Conservation (phyloP, 768 basidiomycete genomes). For the Hortiboletus campestris region DNA sequence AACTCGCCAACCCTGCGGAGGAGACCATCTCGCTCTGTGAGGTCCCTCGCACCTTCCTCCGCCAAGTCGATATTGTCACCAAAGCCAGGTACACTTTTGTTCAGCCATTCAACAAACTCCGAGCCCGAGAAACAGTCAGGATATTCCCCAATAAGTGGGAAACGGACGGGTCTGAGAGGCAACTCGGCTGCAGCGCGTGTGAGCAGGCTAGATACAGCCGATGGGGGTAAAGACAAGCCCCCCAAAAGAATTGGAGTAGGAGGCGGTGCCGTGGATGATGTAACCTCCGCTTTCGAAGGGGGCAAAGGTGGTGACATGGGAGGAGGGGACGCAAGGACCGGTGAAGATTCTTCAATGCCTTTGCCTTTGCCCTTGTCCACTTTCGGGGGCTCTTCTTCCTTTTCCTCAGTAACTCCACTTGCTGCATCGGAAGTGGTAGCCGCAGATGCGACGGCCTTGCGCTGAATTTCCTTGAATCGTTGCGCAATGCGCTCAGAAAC, state of each 20-base stretch:
- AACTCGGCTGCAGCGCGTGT: slow-evolving; percentile 69
- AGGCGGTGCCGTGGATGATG: slow-evolving; percentile 36
- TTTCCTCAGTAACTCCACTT: slow-evolving; percentile 30
- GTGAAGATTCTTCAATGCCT: slow-evolving; percentile 43
- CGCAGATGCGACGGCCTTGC: slow-evolving; percentile 41
- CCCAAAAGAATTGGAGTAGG: slow-evolving; percentile 67
- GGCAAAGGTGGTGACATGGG: slow-evolving; percentile 62
- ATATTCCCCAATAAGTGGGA: slow-evolving; percentile 83
- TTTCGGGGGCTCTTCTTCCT: slow-evolving; percentile 42
- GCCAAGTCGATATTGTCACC: slow-evolving; percentile 76
- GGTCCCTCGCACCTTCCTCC: slow-evolving; percentile 61
- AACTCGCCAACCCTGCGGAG: slow-evolving; percentile 78
- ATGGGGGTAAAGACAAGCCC: slow-evolving; percentile 65
- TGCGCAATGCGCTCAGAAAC: slow-evolving; percentile 86
- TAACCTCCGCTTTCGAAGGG: slow-evolving; percentile 40
- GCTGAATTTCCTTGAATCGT: slow-evolving; percentile 78
- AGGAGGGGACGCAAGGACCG: slow-evolving; percentile 50
- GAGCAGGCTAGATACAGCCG: slow-evolving; percentile 67
- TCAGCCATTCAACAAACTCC: slow-evolving; percentile 84
- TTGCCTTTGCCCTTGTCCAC: slow-evolving; percentile 86
- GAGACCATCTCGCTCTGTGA: slow-evolving; percentile 52
- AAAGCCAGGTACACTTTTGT: slow-evolving; percentile 73
- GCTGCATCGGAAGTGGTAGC: slow-evolving; percentile 21
- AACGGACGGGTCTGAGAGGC: slow-evolving; percentile 66
- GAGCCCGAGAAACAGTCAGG: slow-evolving; percentile 85